phyloP scores from a whole-genome alignment of 2,329 filamentous ascomycete species.

The Stagonosporopsis chrysanthemi region DNA sequence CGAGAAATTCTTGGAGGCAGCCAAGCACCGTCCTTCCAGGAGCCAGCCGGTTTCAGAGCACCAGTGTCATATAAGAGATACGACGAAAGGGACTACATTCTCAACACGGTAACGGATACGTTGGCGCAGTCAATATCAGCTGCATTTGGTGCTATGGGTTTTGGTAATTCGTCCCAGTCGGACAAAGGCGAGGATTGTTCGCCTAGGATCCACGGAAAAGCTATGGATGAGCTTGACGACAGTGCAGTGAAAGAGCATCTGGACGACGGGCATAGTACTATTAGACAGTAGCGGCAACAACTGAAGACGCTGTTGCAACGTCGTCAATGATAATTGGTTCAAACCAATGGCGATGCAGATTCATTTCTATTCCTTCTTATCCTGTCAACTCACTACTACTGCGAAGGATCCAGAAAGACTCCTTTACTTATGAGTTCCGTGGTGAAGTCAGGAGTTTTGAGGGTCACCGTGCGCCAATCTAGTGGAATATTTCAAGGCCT shows the following conservation, averaged over 20 bases:
- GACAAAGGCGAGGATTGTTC: neutral
- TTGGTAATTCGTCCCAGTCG: conserved; percentile 31
- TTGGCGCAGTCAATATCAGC: conserved; percentile 40
- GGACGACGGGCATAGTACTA: conserved; percentile 28
- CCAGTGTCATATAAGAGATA: conserved; percentile 10
- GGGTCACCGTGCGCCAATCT: no score
- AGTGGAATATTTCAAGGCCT: no score
- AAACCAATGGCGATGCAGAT: no score
- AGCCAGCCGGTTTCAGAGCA: conserved; percentile 9
- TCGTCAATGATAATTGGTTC: neutral
- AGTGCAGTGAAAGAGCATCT: conserved; percentile 33
- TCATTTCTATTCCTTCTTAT: no score
- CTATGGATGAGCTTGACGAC: conserved; percentile 39
- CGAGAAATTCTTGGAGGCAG: conserved; percentile 11
- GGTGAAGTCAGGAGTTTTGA: no score
- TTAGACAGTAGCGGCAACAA: neutral
- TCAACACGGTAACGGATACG: neutral
- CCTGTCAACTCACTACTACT: no score
- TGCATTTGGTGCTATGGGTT: conserved; percentile 40
- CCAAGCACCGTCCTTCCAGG: conserved; percentile 8
- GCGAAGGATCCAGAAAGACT: no score
- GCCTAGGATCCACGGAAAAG: conserved; percentile 21
- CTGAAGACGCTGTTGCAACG: neutral
- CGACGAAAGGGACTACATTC: neutral
- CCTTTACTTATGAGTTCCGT: no score